phyloP scores from a whole-genome alignment of 129 eudicot genomes.

The Flaveria linearis region DNA sequence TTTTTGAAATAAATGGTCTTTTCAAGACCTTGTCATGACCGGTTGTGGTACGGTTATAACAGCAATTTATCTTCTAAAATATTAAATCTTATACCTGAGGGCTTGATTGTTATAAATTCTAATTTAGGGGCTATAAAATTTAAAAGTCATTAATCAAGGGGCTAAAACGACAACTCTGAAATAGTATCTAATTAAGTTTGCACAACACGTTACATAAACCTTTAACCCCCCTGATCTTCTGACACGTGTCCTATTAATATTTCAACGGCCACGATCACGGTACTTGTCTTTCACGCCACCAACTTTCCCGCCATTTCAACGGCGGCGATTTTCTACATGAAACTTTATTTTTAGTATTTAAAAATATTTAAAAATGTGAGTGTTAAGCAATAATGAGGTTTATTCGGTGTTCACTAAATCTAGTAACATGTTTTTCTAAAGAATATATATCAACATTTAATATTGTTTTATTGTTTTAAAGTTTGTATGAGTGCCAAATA shows the following conservation, averaged over 20 bases:
- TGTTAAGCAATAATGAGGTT: no score
- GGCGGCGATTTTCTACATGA: constrained; percentile 57
- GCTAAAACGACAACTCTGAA: background rate
- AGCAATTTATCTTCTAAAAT: no score
- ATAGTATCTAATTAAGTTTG: constrained; percentile 26
- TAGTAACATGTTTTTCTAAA: no score
- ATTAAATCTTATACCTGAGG: background rate
- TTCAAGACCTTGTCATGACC: no score
- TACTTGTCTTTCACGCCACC: constrained; percentile 46
- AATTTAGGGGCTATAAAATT: background rate
- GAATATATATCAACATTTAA: no score
- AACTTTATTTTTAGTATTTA: constrained; percentile 18
- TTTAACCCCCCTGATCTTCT: constrained; percentile 11
- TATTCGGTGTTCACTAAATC: no score
- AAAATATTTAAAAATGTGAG: background rate
- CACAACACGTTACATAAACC: constrained; percentile 22
- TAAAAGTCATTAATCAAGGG: background rate
- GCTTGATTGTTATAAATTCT: background rate
- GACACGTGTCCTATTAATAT: constrained; percentile 17
- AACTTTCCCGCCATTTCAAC: constrained; percentile 42
- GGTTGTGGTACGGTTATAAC: no score
- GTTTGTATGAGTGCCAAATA: no score
- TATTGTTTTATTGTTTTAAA: no score
- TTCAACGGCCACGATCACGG: constrained; percentile 35
- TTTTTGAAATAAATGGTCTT: no score